Conservation (phyloP, 768 basidiomycete genomes). For the Rhizopogon vulgaris region DNA sequence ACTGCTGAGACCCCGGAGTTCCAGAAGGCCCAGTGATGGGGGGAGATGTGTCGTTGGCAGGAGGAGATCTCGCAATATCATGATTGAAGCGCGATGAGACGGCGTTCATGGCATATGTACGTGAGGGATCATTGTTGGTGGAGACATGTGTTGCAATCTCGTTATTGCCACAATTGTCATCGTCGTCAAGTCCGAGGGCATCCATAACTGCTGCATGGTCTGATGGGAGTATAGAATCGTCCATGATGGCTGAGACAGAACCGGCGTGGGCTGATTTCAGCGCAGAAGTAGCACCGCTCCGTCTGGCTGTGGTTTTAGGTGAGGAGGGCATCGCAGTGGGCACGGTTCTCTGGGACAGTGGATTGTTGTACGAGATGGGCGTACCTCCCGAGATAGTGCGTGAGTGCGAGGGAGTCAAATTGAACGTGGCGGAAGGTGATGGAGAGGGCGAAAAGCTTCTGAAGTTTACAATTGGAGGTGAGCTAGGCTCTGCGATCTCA, state of each 20-base stretch:
- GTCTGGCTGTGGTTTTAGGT: too few relatives aligned
- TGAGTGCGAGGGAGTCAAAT: constrained; percentile 5
- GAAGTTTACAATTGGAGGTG: background rate
- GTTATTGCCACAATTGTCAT: too few relatives aligned
- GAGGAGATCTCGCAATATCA: background rate
- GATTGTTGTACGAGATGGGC: constrained; percentile 1
- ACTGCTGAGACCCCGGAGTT: background rate
- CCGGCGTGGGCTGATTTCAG: background rate
- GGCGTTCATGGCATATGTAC: background rate
- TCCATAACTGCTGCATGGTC: constrained; percentile 1
- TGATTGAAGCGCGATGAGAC: background rate
- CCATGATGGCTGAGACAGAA: background rate
- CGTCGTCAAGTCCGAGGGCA: constrained; percentile 6
- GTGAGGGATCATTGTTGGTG: background rate
- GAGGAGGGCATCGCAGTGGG: constrained; percentile 1
- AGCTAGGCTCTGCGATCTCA: background rate
- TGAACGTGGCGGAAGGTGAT: background rate
- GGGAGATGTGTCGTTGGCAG: background rate
- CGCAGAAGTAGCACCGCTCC: background rate
- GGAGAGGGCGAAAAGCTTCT: background rate
- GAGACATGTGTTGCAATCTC: background rate
- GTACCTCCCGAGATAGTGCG: constrained; percentile 1
- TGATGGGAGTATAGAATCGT: background rate
- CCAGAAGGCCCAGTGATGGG: background rate
- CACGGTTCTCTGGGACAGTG: background rate